These are phyloP conservation scores for Lycium barbarum DNA, from an alignment of 257 asterid species.

Conservation along the genomic window DNA sequence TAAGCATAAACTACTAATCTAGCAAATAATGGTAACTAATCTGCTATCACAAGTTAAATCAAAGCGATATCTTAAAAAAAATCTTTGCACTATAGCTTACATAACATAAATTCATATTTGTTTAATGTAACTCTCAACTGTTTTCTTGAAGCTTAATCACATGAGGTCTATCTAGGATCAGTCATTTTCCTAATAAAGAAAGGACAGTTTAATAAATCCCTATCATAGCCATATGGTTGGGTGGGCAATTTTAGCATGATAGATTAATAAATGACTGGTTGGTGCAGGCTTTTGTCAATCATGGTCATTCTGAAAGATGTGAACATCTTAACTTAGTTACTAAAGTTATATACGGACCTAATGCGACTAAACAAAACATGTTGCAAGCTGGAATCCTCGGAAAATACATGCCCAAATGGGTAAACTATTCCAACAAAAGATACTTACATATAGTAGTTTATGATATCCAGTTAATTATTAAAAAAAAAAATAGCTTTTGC, in stretches of 20 bases:
- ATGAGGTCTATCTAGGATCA: neutral
- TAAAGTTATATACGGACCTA: neutral
- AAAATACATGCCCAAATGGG: neutral
- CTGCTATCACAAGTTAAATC: neutral
- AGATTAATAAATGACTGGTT: conserved; percentile 14
- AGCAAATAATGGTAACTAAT: neutral
- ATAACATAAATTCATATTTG: neutral
- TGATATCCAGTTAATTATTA: neutral
- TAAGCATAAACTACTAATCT: neutral
- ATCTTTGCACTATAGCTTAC: neutral
- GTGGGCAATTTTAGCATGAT: conserved; percentile 1
- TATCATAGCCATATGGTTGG: conserved; percentile 1
- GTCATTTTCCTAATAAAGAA: neutral
- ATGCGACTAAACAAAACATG: neutral
- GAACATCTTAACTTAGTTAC: neutral
- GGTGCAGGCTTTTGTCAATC: conserved; percentile 11
- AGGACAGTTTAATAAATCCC: neutral
- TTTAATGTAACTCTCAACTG: conserved; percentile 16
- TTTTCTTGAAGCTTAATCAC: neutral
- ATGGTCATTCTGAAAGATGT: neutral
- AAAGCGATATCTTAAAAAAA: neutral
- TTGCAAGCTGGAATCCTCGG: conserved; percentile 31
- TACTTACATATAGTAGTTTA: neutral
- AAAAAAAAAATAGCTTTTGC: neutral
- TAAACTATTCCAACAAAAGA: neutral